Evolutionary conservation across 306 rosid species (phyloP), one percentile per base, ranked within the genome.

Genomic region (Mimosa pudica): DNA sequence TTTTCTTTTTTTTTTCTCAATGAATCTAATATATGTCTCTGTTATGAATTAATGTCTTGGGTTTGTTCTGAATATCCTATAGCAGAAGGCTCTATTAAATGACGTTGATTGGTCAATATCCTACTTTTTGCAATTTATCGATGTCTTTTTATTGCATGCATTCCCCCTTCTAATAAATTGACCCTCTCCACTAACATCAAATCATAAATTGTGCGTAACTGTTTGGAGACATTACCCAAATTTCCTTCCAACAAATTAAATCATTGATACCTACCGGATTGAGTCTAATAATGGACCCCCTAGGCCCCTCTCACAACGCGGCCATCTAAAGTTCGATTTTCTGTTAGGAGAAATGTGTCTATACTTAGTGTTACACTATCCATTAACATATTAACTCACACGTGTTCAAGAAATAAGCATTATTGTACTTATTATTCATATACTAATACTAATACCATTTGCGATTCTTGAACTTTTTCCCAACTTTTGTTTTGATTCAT

Each of bases 31-130:
- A 5, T 5, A n/a, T n/a, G 62, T 7, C 32, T 16, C 2, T 55
- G 10, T 55, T 24, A 55, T n/a, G 24, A 55, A n/a, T 55, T 42
- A 0, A 10, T 24, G 42, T 32, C 17, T 62, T 73, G 77, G 74
- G 62, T 80, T 86, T 38, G 42, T 38, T 38, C 5, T 38, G 42
- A 38, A 38, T 38, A 38, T 38, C 42, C 17, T 11, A 48, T 48
- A 11, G 52, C 5, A 85, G 65, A 32, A 60, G 14, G 14, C 35
- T 60, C 6, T 20, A 9, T 3, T 12, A 85, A 69, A 81, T 77
- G 51, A 80, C 75, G 86, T 75, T 74, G 85, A 84, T 90, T 73
- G 89, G 77, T 61, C 67, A 82, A 65, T 77, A 75, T 66, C 69
- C 81, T 82, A 77, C 87, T 82, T 81, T 20, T 46, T 78, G 48